Evolutionary conservation across 192 early-diverging fungal genomes (phyloP).

Genomic region (Gaertneriomyces sp.): DNA sequence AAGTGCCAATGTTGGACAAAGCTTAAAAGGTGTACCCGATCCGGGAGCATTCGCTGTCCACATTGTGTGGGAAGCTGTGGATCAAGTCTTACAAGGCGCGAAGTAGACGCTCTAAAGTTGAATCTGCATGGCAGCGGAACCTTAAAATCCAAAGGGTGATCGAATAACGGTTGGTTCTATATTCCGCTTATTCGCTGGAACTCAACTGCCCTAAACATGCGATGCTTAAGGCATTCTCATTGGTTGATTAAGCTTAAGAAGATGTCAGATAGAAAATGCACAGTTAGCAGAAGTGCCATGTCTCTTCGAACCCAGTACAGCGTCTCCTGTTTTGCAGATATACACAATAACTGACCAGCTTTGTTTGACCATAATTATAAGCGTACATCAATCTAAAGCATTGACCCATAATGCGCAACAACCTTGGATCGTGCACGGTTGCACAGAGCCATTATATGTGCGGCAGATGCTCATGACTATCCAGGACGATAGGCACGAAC

Average conservation of each 20-base stretch:
- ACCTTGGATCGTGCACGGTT: no score
- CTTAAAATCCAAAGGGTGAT: not conserved
- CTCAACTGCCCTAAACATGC: no score
- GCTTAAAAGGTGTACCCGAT: constrained; percentile 30
- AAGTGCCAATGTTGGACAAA: constrained; percentile 19
- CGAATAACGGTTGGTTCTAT: not conserved
- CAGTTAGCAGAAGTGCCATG: no score
- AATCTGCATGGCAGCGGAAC: not conserved
- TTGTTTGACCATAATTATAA: no score
- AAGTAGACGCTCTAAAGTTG: not conserved
- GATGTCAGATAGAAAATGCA: no score
- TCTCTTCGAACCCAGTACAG: no score
- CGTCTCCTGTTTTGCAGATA: no score
- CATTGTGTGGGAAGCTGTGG: constrained; percentile 27
- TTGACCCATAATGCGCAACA: no score
- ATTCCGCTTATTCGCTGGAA: not conserved
- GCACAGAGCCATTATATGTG: not conserved
- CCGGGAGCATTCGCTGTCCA: constrained; percentile 34
- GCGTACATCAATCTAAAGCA: no score
- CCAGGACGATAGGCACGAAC: constrained; percentile 39
- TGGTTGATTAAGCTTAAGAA: no score
- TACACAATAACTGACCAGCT: no score
- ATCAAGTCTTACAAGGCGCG: not conserved
- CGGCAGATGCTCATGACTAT: constrained; percentile 39
- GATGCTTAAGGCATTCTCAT: no score